Evolutionary conservation across 2,329 filamentous ascomycete genomes (phyloP).

Genomic region (Elsinoe fawcettii): DNA sequence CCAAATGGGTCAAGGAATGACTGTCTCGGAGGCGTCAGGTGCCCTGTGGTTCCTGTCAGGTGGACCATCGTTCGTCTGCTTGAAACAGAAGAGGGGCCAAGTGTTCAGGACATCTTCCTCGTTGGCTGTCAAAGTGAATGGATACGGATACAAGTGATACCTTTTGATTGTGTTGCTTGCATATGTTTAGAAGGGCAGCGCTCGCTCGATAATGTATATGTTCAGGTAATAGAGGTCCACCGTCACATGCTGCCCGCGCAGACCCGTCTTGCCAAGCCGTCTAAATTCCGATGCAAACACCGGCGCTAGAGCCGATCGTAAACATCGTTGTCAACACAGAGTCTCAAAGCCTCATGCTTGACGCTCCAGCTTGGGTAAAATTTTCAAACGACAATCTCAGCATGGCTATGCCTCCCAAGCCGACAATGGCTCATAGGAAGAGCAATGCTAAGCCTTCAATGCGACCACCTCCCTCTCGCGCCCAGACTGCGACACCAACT

Average conservation of each 20-base stretch:
- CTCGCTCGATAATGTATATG: too few species aligned
- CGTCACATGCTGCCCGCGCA: not conserved
- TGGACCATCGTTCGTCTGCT: slow-evolving; percentile 4
- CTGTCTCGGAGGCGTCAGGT: slow-evolving; percentile 11
- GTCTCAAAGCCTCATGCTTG: slow-evolving; percentile 7
- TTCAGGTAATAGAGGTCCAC: not conserved
- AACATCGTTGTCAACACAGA: slow-evolving; percentile 10
- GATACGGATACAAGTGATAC: too few species aligned
- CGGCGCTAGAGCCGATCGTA: slow-evolving; percentile 11
- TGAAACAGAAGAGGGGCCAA: not conserved
- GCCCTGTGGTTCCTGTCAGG: slow-evolving; percentile 5
- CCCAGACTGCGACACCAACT: slow-evolving; percentile 43
- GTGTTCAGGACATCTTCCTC: not conserved
- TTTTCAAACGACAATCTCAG: slow-evolving; percentile 10
- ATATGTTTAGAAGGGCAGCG: too few species aligned
- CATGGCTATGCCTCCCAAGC: slow-evolving; percentile 51
- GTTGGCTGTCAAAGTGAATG: too few species aligned
- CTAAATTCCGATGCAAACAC: not conserved
- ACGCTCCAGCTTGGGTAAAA: not conserved
- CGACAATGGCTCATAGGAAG: slow-evolving; percentile 43
- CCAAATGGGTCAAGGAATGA: not conserved
- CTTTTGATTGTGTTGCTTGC: too few species aligned
- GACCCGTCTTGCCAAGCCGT: not conserved
- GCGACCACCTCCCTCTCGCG: slow-evolving; percentile 44
- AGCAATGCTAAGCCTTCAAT: slow-evolving; percentile 46